These are phyloP conservation scores for Pythium folliculosum DNA, from an alignment of 352 stramenopile genomes.

Conservation along the genomic window DNA sequence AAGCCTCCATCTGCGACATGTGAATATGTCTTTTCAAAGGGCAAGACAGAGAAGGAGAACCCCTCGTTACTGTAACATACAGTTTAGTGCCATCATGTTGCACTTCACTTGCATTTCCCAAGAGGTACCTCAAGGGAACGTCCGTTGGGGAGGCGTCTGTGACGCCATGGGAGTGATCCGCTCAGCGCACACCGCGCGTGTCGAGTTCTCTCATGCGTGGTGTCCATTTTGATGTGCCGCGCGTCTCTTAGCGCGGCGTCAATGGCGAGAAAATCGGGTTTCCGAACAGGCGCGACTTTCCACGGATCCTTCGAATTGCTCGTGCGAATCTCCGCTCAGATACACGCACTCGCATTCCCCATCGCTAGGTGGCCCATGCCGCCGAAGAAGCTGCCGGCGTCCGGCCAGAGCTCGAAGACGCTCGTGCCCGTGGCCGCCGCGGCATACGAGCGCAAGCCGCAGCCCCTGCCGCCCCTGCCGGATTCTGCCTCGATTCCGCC, in stretches of 20 bases:
- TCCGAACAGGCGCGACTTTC: slow-evolving; percentile 17
- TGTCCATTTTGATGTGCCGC: background rate
- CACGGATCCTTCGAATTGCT: background rate
- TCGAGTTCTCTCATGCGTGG: background rate
- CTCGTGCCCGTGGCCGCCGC: slow-evolving; percentile 1
- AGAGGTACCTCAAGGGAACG: no score
- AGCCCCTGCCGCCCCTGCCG: slow-evolving; percentile 31
- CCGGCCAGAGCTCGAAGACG: slow-evolving; percentile 26
- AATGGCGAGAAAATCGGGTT: no score
- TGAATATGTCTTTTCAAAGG: slow-evolving; percentile 7
- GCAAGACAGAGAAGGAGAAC: background rate
- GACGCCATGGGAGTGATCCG: no score
- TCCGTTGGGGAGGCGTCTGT: no score
- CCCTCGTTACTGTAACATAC: slow-evolving; percentile 8
- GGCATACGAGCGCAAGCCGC: slow-evolving; percentile 29
- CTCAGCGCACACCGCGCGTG: no score
- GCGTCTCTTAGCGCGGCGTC: background rate
- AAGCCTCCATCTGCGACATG: slow-evolving; percentile 15
- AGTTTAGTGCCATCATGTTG: slow-evolving; percentile 24
- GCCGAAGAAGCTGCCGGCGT: slow-evolving; percentile 43
- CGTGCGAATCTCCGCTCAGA: no score
- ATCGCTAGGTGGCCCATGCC: slow-evolving; percentile 28
- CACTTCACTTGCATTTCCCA: background rate
- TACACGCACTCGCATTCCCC: no score
- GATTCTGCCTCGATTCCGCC: slow-evolving; percentile 38